Percentiles rank a stretch among this genome's conserved stretches.
Evolutionary conservation across 148 eudicot species (phyloP).

Genomic region (Fallopia convolvulus): DNA sequence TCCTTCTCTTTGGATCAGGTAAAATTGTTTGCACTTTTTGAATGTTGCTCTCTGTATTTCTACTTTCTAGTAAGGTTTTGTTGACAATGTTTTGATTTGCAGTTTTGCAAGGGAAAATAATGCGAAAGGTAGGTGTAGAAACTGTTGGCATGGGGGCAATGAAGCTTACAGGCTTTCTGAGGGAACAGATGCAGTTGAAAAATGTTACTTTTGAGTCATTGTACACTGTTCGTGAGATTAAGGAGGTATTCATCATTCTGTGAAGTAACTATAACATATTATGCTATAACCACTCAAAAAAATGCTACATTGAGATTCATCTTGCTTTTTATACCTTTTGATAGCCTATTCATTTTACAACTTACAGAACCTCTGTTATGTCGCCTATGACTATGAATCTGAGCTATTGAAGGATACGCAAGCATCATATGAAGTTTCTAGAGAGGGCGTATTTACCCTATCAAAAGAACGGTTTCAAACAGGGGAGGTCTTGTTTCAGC

Average conservation of each 20-base stretch:
- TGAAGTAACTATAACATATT: background rate
- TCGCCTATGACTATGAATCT: constrained; percentile 78
- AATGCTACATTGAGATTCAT: background rate
- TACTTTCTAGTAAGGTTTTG: constrained; percentile 34
- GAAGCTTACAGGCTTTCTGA: constrained; percentile 77
- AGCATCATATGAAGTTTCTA: constrained; percentile 49
- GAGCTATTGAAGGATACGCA: constrained; percentile 62
- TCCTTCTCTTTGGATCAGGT: no score
- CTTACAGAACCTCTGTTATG: constrained; percentile 81
- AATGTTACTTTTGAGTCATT: constrained; percentile 64
- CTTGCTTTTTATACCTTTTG: background rate
- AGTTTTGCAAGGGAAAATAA: constrained; percentile 83
- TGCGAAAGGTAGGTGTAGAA: constrained; percentile 88
- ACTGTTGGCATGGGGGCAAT: constrained; percentile 76
- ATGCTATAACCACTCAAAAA: background rate
- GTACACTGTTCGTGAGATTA: constrained; percentile 79
- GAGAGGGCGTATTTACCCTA: constrained; percentile 61
- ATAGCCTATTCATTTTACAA: background rate
- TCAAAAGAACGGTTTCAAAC: constrained; percentile 84
- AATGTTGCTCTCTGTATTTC: background rate
- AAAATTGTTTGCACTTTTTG: no score
- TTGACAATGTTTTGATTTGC: constrained; percentile 34
- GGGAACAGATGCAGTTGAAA: constrained; percentile 68
- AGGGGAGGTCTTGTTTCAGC: constrained; percentile 85
- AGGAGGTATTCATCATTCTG: constrained; percentile 47